Conservation (phyloP, 371 early-diverging fungal genomes). For the Syncephalastrum sp. region DNA sequence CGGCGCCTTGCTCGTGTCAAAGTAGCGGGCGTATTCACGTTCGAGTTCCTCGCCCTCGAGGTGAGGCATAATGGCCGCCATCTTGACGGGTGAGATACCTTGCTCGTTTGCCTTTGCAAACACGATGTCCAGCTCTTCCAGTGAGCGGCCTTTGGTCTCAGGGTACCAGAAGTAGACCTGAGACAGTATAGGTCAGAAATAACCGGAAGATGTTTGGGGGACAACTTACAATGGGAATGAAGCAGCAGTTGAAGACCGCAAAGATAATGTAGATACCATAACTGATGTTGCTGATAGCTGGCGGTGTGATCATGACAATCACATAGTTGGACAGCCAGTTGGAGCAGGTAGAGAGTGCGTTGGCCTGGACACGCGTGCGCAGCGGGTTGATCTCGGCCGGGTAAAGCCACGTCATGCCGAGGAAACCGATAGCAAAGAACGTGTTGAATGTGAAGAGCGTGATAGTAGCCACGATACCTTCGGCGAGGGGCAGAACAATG, state of each 20-base stretch:
- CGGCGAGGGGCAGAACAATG: conserved; percentile 9
- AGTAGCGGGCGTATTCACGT: conserved; percentile 14
- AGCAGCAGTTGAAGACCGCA: conserved; percentile 26
- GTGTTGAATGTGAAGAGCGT: conserved; percentile 47
- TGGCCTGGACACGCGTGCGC: conserved; percentile 30
- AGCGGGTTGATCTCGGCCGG: conserved; percentile 57
- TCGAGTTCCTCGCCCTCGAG: conserved; percentile 12
- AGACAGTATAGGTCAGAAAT: neutral
- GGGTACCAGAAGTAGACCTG: conserved; percentile 59
- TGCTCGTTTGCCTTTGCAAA: conserved; percentile 15
- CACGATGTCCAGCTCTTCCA: conserved; percentile 55
- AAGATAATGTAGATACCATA: conserved; percentile 43
- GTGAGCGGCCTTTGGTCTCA: conserved; percentile 73
- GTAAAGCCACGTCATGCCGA: conserved; percentile 49
- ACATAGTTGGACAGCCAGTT: conserved; percentile 57
- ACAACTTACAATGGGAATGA: conserved; percentile 25
- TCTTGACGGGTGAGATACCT: conserved; percentile 17
- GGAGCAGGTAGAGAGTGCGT: conserved; percentile 48
- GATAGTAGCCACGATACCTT: conserved; percentile 30
- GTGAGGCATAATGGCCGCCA: conserved; percentile 14
- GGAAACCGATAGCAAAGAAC: conserved; percentile 60
- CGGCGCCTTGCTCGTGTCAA: conserved; percentile 2
- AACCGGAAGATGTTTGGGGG: too few relatives aligned
- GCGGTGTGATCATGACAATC: conserved; percentile 31
- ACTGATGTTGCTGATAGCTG: conserved; percentile 30